phyloP scores from a whole-genome alignment of 108 stramenopile species.

The Aurantiochytrium sp. region DNA sequence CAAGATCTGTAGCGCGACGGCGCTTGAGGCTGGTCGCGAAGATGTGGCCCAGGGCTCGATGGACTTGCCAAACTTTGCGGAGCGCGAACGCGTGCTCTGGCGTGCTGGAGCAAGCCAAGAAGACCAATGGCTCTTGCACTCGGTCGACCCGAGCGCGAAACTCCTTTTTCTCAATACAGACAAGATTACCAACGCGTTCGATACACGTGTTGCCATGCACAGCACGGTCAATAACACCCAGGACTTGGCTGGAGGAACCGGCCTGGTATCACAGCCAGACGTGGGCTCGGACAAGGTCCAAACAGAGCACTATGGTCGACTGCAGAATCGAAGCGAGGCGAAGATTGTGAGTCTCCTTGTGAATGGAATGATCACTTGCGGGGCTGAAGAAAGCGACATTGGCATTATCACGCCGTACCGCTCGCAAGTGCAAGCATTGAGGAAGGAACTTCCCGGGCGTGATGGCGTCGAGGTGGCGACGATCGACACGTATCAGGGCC shows the following conservation, averaged over 20 bases:
- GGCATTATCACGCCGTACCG: not conserved
- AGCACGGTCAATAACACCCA: too few species aligned
- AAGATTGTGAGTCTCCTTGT: not conserved
- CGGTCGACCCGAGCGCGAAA: not conserved
- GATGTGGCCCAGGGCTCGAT: not conserved
- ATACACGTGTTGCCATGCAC: not conserved
- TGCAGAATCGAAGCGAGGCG: not conserved
- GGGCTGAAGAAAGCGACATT: not conserved
- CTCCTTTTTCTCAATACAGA: not conserved
- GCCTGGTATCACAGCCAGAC: not conserved
- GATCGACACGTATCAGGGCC: conserved; percentile 79
- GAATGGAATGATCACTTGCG: not conserved
- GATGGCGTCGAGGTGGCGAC: conserved; percentile 71
- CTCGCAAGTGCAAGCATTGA: not conserved
- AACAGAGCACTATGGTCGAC: not conserved
- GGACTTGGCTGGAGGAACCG: too few species aligned
- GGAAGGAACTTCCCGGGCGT: not conserved
- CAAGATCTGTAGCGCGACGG: not conserved
- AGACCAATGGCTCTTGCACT: not conserved
- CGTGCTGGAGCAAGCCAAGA: not conserved
- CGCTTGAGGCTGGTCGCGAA: not conserved
- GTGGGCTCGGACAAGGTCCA: not conserved
- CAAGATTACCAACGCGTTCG: not conserved
- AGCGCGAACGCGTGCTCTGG: not conserved
- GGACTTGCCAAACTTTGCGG: not conserved